These are phyloP conservation scores for Poterioochromonas sp. DNA, from an alignment of 352 stramenopile genomes.

Conservation along the genomic window DNA sequence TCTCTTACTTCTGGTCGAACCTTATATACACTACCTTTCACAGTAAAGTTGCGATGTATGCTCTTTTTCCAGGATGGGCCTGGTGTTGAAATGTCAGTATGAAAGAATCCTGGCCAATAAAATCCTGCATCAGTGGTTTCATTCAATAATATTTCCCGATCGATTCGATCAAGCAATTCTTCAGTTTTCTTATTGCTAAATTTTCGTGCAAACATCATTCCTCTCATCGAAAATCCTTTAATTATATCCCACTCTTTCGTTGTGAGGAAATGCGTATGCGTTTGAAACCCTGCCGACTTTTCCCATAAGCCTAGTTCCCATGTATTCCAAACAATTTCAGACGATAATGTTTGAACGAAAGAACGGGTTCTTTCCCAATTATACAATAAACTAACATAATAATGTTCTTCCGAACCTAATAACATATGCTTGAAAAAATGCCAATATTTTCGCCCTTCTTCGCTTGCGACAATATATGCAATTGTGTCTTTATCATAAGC, in stretches of 20 bases:
- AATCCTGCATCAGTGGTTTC: background rate
- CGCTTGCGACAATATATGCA: background rate
- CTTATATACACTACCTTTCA: too few relatives aligned
- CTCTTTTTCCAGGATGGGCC: background rate
- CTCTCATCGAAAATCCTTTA: background rate
- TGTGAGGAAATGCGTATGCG: conserved; percentile 15
- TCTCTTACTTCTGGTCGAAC: too few relatives aligned
- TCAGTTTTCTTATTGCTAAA: background rate
- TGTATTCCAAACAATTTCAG: conserved; percentile 13
- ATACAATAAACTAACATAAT: conserved; percentile 4
- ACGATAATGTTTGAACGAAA: background rate
- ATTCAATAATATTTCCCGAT: background rate
- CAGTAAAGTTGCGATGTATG: background rate
- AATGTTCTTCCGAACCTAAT: conserved; percentile 27
- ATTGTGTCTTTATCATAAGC: background rate
- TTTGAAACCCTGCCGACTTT: background rate
- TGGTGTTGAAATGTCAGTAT: background rate
- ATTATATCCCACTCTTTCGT: conserved; percentile 8
- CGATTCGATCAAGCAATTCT: conserved; percentile 1
- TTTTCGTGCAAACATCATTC: conserved; percentile 23
- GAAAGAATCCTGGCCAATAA: conserved; percentile 12
- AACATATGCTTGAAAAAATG: conserved; percentile 32
- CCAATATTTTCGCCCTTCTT: conserved; percentile 15
- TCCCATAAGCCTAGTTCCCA: conserved; percentile 21
- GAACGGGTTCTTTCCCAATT: conserved; percentile 9